Evolutionary conservation across 495 filamentous ascomycete genomes (phyloP).

Genomic region (Astrocystis sublimbata): DNA sequence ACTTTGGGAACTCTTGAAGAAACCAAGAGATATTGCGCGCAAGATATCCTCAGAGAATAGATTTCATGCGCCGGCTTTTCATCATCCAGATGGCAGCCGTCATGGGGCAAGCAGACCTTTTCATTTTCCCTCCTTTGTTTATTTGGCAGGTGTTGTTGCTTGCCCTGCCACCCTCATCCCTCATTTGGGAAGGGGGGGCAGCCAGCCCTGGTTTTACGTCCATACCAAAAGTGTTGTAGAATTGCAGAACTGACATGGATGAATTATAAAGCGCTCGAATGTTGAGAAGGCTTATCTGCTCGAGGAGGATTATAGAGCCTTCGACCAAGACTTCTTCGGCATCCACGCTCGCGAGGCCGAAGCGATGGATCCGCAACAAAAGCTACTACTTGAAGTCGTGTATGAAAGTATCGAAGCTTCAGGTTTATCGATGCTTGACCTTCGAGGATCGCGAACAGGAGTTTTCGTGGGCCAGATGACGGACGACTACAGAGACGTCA

Average conservation of each 20-base stretch:
- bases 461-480: constrained; percentile 42
- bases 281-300: constrained; percentile 43
- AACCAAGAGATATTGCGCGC: neutral
- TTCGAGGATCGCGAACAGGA: constrained; percentile 31
- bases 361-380: constrained; percentile 57
- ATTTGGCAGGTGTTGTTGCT: no score
- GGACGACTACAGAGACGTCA: constrained; percentile 41
- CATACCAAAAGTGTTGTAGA: no score
- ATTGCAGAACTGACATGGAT: no score
- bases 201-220: no score
- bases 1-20: constrained; percentile 40
- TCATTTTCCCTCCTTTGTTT: no score
- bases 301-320: constrained; percentile 49
- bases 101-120: constrained; percentile 2
- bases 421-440: constrained; percentile 35
- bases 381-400: constrained; percentile 49
- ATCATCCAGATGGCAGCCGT: constrained; percentile 45
- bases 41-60: constrained; percentile 57
- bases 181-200: no score
- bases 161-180: no score
- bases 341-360: constrained; percentile 52
- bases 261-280: constrained; percentile 26
- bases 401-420: constrained; percentile 57
- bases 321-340: constrained; percentile 60
- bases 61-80: constrained; percentile 59